Evolutionary conservation across 352 stramenopile genomes (phyloP), one percentile per base, ranked within the genome.

Genomic region (Globisporangium lucens): DNA sequence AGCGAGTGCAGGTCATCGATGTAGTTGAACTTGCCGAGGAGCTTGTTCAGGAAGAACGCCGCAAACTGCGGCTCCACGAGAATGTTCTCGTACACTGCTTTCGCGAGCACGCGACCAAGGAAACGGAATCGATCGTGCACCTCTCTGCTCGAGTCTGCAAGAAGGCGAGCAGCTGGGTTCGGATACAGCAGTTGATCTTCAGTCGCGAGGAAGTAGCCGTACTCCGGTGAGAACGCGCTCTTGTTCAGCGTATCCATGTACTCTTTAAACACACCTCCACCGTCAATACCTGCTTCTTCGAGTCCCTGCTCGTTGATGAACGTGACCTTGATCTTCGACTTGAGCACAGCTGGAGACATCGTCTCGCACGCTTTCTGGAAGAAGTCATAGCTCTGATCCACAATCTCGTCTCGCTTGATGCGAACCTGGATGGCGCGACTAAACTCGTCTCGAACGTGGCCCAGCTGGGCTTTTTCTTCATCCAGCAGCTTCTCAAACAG

Each of bases 181-280:
- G 97, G 97, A 65, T 99, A 99, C 71, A 99, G 77, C 4, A 97
- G 67, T 5, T 89, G 85, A 8, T 92, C 77, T 20, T 84, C 74
- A 8, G 90, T 98, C 53, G 78, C 74, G 8, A 91, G 58, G 73
- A 99, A 99, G 35, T 80, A 83, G 6, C 77, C 77, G 35, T 80
- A 85, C 66, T 92, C 79, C 3, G 83, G 83, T 0, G 83, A 89
- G 33, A 99, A 99, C 5, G 92, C 93, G 53, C 87, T 78, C 24
- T 88, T 93, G 35, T 85, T 97, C 17, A 99, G 77, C 51, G 72
- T 60, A 77, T 98, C 91, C 75, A 98, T 75, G 68, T 97, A 99
- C 67, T 99, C 97, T 77, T 99, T 99, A 70, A 99, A 99, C 7
- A 99, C 84, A 4, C 97, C 97, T 12, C 97, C 97, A 36, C 96